phyloP scores from a whole-genome alignment of 805 yeast genomes.

The Metschnikowia drakensbergensis region DNA sequence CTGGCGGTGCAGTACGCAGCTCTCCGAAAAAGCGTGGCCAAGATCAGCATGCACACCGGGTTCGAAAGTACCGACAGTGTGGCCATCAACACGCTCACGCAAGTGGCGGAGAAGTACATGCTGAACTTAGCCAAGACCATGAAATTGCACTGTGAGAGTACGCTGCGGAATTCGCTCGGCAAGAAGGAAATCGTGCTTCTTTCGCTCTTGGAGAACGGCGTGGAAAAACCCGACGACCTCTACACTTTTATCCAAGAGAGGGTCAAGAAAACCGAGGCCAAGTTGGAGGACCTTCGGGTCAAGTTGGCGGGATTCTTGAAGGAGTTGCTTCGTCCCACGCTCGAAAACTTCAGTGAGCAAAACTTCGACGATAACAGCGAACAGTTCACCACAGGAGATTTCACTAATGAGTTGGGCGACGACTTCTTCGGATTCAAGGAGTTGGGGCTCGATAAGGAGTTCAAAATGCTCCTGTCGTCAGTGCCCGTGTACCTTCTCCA shows the following conservation, averaged over 20 bases:
- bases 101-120: constrained; percentile 77
- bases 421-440: constrained; percentile 98
- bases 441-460: constrained; percentile 88
- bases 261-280: constrained; percentile 61
- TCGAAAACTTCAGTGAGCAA: constrained; percentile 68
- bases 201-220: constrained; percentile 80
- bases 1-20: constrained; percentile 62
- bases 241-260: constrained; percentile 72
- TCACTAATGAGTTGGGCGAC: constrained; percentile 89
- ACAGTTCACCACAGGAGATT: constrained; percentile 91
- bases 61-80: constrained; percentile 77
- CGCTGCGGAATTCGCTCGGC: constrained; percentile 40
- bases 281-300: constrained; percentile 61
- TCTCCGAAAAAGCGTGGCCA: constrained; percentile 65
- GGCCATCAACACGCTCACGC: constrained; percentile 77
- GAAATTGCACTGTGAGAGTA: constrained; percentile 67
- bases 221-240: constrained; percentile 71
- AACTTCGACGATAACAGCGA: constrained; percentile 88
- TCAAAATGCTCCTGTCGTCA: constrained; percentile 75
- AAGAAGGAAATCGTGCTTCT: constrained; percentile 49
- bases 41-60: constrained; percentile 86
- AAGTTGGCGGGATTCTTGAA: constrained; percentile 71
- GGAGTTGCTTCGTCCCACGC: constrained; percentile 77
- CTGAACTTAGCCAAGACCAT: constrained; percentile 69
- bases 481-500: constrained; percentile 89